Evolutionary conservation across 345 rosid species (phyloP).

Genomic region (Passiflora organensis): DNA sequence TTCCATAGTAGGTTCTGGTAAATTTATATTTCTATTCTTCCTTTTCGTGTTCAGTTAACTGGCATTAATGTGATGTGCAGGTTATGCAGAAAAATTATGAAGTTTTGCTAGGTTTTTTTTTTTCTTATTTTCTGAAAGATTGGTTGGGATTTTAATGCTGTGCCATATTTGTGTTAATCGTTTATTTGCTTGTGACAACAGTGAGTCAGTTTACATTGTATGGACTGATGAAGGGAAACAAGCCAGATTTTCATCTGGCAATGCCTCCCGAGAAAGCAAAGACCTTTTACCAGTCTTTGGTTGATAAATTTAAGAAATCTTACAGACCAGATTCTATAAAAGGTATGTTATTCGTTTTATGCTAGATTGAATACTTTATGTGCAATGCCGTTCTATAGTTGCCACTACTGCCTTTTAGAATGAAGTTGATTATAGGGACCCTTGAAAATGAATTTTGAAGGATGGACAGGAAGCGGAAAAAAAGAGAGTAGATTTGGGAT

Average conservation of each 20-base stretch:
- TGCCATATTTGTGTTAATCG: constrained; percentile 6
- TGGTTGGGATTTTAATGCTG: background rate
- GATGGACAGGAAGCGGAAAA: too few species aligned
- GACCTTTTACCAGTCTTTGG: constrained; percentile 62
- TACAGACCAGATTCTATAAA: constrained; percentile 53
- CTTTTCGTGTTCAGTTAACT: background rate
- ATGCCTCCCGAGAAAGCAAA: constrained; percentile 86
- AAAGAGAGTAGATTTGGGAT: too few species aligned
- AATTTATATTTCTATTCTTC: background rate
- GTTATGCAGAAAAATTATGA: constrained; percentile 75
- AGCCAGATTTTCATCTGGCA: constrained; percentile 91
- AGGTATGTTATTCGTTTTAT: constrained; percentile 33
- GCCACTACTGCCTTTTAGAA: too few species aligned
- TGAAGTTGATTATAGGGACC: too few species aligned
- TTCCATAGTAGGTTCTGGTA: background rate
- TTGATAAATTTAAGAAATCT: constrained; percentile 54
- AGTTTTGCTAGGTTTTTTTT: constrained; percentile 53
- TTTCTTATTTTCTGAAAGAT: background rate
- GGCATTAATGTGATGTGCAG: constrained; percentile 33
- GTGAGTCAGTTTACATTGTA: constrained; percentile 91
- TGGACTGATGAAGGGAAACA: constrained; percentile 93
- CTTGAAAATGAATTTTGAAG: too few species aligned
- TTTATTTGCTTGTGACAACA: too few species aligned
- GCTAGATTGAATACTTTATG: too few species aligned
- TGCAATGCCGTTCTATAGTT: too few species aligned